Conservation (phyloP, 1,284 basidiomycete species). For the Cutaneotrichosporon sp. region DNA sequence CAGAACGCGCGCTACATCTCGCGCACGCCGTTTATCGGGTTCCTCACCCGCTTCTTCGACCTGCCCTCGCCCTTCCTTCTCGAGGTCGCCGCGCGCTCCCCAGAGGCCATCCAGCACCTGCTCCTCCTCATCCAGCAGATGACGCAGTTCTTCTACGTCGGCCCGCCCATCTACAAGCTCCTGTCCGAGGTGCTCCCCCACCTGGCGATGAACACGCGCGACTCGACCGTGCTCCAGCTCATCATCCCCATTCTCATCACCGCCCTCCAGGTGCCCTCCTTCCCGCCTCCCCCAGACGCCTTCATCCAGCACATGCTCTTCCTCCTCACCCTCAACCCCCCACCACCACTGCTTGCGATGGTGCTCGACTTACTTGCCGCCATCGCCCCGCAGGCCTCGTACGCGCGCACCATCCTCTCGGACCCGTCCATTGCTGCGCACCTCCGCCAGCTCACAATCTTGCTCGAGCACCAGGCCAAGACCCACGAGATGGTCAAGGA, state of each 20-base stretch:
- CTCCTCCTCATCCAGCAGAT: conserved; percentile 38
- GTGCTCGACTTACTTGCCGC: conserved; percentile 45
- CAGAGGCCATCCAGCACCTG: conserved; percentile 44
- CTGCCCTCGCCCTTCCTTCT: conserved; percentile 39
- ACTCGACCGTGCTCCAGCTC: conserved; percentile 34
- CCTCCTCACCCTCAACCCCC: conserved; percentile 35
- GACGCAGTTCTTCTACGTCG: conserved; percentile 27
- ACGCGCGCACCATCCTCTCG: conserved; percentile 36
- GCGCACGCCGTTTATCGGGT: conserved; percentile 27
- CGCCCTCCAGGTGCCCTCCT: conserved; percentile 26
- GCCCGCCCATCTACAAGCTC: conserved; percentile 13
- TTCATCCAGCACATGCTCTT: conserved; percentile 42
- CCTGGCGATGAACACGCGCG: conserved; percentile 41
- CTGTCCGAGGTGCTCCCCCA: conserved; percentile 34
- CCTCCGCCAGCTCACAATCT: conserved; percentile 34
- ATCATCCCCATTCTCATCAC: conserved; percentile 42
- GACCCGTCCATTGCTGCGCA: conserved; percentile 32
- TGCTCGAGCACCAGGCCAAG: conserved; percentile 35
- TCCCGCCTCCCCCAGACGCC: conserved; percentile 28
- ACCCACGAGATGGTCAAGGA: conserved; percentile 26
- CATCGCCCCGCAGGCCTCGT: conserved; percentile 29
- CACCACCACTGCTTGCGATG: conserved; percentile 35
- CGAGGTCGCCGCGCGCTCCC: conserved; percentile 33
- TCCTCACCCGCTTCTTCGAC: conserved; percentile 39
- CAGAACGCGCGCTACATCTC: conserved; percentile 38